Conservation (phyloP, 1,284 basidiomycete species). For the Papiliotrema laurentii region DNA sequence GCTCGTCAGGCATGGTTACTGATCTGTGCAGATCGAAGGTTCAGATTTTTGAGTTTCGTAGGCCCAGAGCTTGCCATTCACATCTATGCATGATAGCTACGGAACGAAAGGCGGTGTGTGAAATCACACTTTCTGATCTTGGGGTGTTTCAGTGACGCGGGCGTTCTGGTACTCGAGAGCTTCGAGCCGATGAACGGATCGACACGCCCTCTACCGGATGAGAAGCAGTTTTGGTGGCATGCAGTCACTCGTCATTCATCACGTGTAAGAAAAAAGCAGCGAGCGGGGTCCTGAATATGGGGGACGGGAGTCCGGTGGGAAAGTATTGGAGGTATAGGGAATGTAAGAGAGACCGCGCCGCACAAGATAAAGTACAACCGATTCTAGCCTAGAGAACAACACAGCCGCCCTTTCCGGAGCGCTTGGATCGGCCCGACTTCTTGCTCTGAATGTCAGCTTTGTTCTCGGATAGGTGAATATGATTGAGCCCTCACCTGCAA, state of each 20-base stretch:
- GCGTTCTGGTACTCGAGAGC: no score
- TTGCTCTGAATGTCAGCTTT: slow-evolving; percentile 24
- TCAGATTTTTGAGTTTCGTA: slow-evolving; percentile 38
- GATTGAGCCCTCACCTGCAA: slow-evolving; percentile 52
- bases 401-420: slow-evolving; percentile 38
- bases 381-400: slow-evolving; percentile 55
- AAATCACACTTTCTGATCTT: no score
- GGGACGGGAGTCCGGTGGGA: neutral
- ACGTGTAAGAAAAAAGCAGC: neutral
- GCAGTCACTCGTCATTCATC: slow-evolving; percentile 9
- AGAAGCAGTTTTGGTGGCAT: no score
- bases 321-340: slow-evolving; percentile 7
- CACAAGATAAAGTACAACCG: slow-evolving; percentile 33
- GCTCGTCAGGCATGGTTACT: neutral
- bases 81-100: no score
- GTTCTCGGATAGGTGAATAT: neutral
- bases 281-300: neutral
- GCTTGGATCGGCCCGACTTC: slow-evolving; percentile 26
- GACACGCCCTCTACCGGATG: no score
- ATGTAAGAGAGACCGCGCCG: no score
- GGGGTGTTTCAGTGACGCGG: no score
- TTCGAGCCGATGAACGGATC: no score
- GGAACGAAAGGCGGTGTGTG: no score
- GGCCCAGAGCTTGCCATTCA: no score
- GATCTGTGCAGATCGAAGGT: slow-evolving; percentile 26